Evolutionary conservation across 1,284 basidiomycete genomes (phyloP).

Genomic region (Sporisorium iseilematis-ciliati): DNA sequence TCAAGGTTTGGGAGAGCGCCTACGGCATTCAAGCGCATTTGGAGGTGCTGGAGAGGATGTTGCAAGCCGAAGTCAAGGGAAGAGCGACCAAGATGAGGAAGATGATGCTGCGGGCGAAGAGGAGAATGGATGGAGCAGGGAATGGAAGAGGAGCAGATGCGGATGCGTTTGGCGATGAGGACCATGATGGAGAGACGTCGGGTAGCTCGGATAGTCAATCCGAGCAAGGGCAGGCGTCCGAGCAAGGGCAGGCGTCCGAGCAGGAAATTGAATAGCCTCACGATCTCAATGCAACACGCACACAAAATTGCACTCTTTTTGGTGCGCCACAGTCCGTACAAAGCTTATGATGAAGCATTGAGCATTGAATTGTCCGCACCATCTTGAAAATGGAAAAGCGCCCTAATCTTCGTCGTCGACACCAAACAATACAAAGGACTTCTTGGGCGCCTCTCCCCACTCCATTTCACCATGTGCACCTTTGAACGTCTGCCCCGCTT

Average conservation of each 20-base stretch:
- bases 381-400: background rate
- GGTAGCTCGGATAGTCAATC: background rate
- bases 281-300: background rate
- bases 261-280: too few species aligned
- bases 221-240: constrained; percentile 2
- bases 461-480: constrained; percentile 57
- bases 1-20: constrained; percentile 21
- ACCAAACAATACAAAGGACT: constrained; percentile 49
- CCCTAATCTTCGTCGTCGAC: constrained; percentile 46
- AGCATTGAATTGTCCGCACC: constrained; percentile 7
- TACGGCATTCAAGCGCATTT: constrained; percentile 41
- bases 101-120: constrained; percentile 8
- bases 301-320: too few species aligned
- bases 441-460: constrained; percentile 56
- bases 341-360: background rate
- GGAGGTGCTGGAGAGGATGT: constrained; percentile 35
- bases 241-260: background rate
- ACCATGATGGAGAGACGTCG: background rate
- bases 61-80: constrained; percentile 12
- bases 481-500: constrained; percentile 32
- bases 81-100: constrained; percentile 18
- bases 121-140: background rate
- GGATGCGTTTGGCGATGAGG: background rate
- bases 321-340: background rate
- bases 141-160: background rate